phyloP scores from a whole-genome alignment of 1,139 yeast species.

The Kluyveromyces marxianus region DNA sequence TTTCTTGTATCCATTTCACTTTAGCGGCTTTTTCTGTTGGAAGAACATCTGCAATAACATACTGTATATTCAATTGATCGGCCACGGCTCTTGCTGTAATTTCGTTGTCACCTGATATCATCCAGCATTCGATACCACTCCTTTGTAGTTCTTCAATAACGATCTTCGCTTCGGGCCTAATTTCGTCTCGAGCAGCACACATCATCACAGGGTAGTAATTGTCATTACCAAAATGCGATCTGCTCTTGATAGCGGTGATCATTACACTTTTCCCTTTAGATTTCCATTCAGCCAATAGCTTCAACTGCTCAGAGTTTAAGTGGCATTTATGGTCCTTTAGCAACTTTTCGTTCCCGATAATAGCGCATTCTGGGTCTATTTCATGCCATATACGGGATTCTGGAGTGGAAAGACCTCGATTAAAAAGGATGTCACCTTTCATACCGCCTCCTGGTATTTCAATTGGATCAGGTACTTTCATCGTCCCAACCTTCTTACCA shows the following conservation, averaged over 20 bases:
- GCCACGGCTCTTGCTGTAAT: constrained; percentile 66
- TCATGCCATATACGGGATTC: constrained; percentile 27
- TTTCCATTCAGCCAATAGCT: constrained; percentile 48
- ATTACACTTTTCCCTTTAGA: constrained; percentile 56
- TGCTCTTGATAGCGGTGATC: constrained; percentile 41
- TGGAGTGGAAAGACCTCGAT: constrained; percentile 18
- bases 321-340: constrained; percentile 37
- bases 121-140: constrained; percentile 54
- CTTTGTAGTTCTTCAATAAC: constrained; percentile 43
- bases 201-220: constrained; percentile 38
- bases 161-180: constrained; percentile 52
- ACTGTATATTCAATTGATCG: constrained; percentile 50
- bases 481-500: constrained; percentile 28
- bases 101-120: constrained; percentile 56
- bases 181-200: constrained; percentile 57
- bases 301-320: constrained; percentile 30
- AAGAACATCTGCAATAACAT: constrained; percentile 65
- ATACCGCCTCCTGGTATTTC: constrained; percentile 57
- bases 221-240: constrained; percentile 26
- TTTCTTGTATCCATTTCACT: constrained; percentile 45
- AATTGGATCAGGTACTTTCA: constrained; percentile 42
- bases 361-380: constrained; percentile 34
- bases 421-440: constrained; percentile 35
- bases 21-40: constrained; percentile 65
- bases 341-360: constrained; percentile 61